Conservation (phyloP, 768 basidiomycete species). For the Amanita molliuscula region DNA sequence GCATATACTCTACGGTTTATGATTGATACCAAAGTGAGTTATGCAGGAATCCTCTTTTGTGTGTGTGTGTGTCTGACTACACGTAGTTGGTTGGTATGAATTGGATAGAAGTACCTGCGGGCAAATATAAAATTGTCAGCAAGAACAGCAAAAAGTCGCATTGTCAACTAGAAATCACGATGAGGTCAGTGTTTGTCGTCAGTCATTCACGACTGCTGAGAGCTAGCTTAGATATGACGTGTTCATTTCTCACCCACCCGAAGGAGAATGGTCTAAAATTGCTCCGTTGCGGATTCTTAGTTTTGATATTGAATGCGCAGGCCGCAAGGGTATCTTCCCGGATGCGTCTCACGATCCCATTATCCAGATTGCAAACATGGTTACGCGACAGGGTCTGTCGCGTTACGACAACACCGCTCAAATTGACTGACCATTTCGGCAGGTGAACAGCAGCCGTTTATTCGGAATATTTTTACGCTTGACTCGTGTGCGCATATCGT, state of each 20-base stretch:
- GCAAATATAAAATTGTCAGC: slow-evolving; percentile 61
- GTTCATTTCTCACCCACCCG: slow-evolving; percentile 86
- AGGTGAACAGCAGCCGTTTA: slow-evolving; percentile 91
- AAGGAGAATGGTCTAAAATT: slow-evolving; percentile 85
- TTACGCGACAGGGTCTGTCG: slow-evolving; percentile 79
- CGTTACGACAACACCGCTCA: neutral
- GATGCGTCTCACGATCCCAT: slow-evolving; percentile 87
- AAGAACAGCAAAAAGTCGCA: slow-evolving; percentile 54
- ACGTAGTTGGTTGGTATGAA: slow-evolving; percentile 93
- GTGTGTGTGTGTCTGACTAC: neutral
- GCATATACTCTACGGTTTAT: slow-evolving; percentile 88
- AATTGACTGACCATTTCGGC: slow-evolving; percentile 3
- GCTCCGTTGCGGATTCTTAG: slow-evolving; percentile 91
- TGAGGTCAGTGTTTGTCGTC: slow-evolving; percentile 40
- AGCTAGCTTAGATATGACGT: slow-evolving; percentile 52
- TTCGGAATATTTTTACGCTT: slow-evolving; percentile 93
- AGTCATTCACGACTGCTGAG: neutral
- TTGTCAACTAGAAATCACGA: slow-evolving; percentile 82
- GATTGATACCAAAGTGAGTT: slow-evolving; percentile 84
- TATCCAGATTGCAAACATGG: slow-evolving; percentile 99
- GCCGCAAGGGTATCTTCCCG: slow-evolving; percentile 94
- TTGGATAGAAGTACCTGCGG: slow-evolving; percentile 90
- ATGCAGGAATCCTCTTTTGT: neutral
- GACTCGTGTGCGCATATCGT: slow-evolving; percentile 93
- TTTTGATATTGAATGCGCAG: slow-evolving; percentile 99